Evolutionary conservation across 805 yeast genomes (phyloP).

Genomic region (Zygosaccharomyces lentus): DNA sequence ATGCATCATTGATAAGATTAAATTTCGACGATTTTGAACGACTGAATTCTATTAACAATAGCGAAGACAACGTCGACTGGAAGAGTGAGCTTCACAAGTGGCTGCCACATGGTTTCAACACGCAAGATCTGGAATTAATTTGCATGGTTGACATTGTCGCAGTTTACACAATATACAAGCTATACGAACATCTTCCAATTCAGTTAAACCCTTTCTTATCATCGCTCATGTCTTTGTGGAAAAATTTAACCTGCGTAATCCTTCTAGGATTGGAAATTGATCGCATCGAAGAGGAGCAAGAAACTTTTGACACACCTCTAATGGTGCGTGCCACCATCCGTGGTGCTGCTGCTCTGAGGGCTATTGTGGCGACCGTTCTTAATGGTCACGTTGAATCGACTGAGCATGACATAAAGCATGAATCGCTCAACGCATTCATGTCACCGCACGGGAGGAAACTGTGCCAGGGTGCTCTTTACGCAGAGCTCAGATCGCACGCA

Average conservation of each 20-base stretch:
- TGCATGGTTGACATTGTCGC: slow-evolving; percentile 44
- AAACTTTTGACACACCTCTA: slow-evolving; percentile 40
- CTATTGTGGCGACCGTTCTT: slow-evolving; percentile 55
- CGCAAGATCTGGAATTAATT: slow-evolving; percentile 41
- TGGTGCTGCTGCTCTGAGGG: slow-evolving; percentile 62
- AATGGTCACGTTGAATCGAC: slow-evolving; percentile 44
- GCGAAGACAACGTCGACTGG: slow-evolving; percentile 25
- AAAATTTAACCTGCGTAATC: slow-evolving; percentile 56
- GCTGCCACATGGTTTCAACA: slow-evolving; percentile 35
- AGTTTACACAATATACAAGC: slow-evolving; percentile 42
- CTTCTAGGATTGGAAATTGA: slow-evolving; percentile 59
- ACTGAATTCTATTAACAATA: slow-evolving; percentile 20
- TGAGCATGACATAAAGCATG: slow-evolving; percentile 54
- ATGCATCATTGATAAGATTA: slow-evolving; percentile 21
- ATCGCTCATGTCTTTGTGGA: slow-evolving; percentile 59
- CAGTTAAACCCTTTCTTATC: slow-evolving; percentile 58
- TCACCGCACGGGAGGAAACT: slow-evolving; percentile 62
- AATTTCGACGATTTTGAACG: slow-evolving; percentile 28
- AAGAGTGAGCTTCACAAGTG: slow-evolving; percentile 37
- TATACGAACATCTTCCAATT: slow-evolving; percentile 36
- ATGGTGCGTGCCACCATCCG: slow-evolving; percentile 47
- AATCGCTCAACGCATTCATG: slow-evolving; percentile 55
- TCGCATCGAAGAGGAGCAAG: slow-evolving; percentile 44
- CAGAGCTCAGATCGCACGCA: slow-evolving; percentile 55
- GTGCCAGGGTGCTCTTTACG: slow-evolving; percentile 55